phyloP scores from a whole-genome alignment of 2,329 filamentous ascomycete genomes.

The Cordyceps cicadae region DNA sequence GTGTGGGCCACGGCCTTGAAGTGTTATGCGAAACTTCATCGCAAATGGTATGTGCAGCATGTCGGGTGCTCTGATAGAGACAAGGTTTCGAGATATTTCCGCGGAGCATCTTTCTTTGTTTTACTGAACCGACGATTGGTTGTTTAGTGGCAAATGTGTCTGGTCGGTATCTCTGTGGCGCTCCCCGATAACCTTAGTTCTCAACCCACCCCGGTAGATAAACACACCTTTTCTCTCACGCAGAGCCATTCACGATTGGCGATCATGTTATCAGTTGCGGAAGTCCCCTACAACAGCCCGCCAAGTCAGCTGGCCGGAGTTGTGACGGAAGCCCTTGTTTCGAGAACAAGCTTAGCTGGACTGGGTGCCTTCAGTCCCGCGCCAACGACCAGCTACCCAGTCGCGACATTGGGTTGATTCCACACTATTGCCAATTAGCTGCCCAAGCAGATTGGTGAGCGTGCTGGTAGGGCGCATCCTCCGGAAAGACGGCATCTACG shows the following conservation, averaged over 20 bases:
- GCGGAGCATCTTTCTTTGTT: neutral
- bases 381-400: neutral
- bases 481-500: neutral
- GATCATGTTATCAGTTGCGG: neutral
- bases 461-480: neutral
- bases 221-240: neutral
- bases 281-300: neutral
- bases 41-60: neutral
- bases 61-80: neutral
- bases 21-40: neutral
- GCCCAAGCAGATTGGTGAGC: neutral
- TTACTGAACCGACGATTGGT: neutral
- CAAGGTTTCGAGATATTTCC: neutral
- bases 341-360: neutral
- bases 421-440: neutral
- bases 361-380: neutral
- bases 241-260: neutral
- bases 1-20: neutral
- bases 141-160: neutral
- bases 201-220: neutral
- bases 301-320: neutral
- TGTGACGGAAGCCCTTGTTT: neutral
- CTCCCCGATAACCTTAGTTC: neutral
- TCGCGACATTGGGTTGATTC: neutral
- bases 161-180: constrained; percentile 6